Conservation (phyloP, 768 basidiomycete species). For the Galerina sulciceps region DNA sequence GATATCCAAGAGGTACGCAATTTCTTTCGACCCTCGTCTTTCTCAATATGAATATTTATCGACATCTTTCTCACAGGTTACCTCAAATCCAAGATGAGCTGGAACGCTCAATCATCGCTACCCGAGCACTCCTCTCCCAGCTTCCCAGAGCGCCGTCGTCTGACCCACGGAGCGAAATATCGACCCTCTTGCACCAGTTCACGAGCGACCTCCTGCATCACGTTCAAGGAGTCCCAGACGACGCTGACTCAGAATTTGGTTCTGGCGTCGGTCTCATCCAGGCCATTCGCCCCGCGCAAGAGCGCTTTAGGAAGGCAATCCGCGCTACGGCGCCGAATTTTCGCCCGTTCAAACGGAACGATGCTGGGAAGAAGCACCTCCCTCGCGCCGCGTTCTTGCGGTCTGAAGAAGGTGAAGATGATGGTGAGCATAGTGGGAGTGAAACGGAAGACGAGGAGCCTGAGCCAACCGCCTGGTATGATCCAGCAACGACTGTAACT, state of each 20-base stretch:
- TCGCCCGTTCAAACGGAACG: slow-evolving; percentile 43
- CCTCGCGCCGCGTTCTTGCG: slow-evolving; percentile 23
- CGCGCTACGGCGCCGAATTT: slow-evolving; percentile 61
- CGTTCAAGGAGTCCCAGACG: slow-evolving; percentile 56
- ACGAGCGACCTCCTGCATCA: slow-evolving; percentile 44
- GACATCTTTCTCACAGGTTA: slow-evolving; percentile 44
- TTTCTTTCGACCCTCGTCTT: neutral
- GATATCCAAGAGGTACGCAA: slow-evolving; percentile 59
- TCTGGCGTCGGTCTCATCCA: slow-evolving; percentile 54
- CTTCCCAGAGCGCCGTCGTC: slow-evolving; percentile 57
- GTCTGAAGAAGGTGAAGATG: slow-evolving; percentile 18
- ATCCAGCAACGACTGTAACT: neutral
- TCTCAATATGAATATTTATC: slow-evolving; percentile 11
- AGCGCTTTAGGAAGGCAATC: slow-evolving; percentile 51
- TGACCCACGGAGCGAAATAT: slow-evolving; percentile 62
- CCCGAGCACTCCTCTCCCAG: slow-evolving; percentile 32
- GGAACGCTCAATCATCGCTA: slow-evolving; percentile 44
- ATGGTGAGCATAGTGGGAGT: slow-evolving; percentile 10
- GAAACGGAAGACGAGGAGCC: neutral
- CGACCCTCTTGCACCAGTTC: slow-evolving; percentile 52
- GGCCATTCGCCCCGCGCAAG: slow-evolving; percentile 51
- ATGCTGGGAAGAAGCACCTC: slow-evolving; percentile 17
- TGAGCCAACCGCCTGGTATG: neutral
- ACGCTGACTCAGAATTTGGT: slow-evolving; percentile 13
- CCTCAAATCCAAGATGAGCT: slow-evolving; percentile 67